phyloP scores from a whole-genome alignment of 331 rosid genomes.

The Acacia concinna region DNA sequence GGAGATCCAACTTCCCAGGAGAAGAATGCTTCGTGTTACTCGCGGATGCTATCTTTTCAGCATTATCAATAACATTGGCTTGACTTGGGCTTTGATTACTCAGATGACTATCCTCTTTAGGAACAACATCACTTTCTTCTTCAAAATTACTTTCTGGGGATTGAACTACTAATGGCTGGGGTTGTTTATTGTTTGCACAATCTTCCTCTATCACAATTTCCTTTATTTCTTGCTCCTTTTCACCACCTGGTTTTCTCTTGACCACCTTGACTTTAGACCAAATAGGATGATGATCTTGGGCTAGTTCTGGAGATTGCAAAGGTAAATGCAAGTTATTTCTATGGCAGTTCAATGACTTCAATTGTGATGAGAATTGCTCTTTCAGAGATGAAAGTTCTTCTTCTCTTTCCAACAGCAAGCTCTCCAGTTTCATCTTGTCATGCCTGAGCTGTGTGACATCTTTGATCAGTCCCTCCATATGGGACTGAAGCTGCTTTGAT shows the following conservation, averaged over 20 bases:
- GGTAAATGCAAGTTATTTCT: conserved; percentile 37
- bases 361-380: conserved; percentile 59
- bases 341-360: conserved; percentile 42
- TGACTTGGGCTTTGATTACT: conserved; percentile 48
- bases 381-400: conserved; percentile 60
- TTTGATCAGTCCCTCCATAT: conserved; percentile 63
- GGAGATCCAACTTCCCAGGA: conserved; percentile 52
- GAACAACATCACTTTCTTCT: conserved; percentile 47
- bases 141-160: conserved; percentile 60
- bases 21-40: conserved; percentile 35
- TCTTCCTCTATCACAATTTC: conserved; percentile 46
- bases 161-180: conserved; percentile 39
- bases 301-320: conserved; percentile 44
- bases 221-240: conserved; percentile 46
- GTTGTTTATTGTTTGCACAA: conserved; percentile 41
- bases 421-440: conserved; percentile 62
- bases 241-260: conserved; percentile 50
- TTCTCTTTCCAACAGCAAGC: conserved; percentile 60
- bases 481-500: conserved; percentile 74
- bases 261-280: conserved; percentile 51
- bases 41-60: conserved; percentile 48
- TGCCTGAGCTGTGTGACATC: conserved; percentile 75
- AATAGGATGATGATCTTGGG: conserved; percentile 33
- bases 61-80: conserved; percentile 41
- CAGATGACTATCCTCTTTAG: conserved; percentile 31